These are phyloP conservation scores for Lentinula lateritia DNA, from an alignment of 768 basidiomycete species.

Conservation along the genomic window DNA sequence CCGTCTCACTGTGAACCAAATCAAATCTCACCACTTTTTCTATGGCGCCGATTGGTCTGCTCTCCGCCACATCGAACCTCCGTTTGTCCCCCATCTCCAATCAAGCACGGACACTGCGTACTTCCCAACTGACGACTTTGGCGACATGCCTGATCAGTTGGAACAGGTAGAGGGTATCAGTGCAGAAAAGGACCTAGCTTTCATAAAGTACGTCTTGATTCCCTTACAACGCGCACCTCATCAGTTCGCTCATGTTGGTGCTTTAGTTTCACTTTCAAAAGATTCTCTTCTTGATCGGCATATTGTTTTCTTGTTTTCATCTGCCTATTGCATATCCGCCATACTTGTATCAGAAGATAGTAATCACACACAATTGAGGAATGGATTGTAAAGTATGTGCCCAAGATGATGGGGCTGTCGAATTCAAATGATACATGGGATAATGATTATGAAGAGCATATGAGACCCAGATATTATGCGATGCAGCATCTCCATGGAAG, in stretches of 20 bases:
- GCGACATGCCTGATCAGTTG: constrained; percentile 57
- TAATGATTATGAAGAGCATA: too few relatives aligned
- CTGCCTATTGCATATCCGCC: not conserved
- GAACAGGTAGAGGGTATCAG: constrained; percentile 57
- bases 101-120: constrained; percentile 93
- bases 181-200: constrained; percentile 64
- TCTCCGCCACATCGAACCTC: constrained; percentile 90
- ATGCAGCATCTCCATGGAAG: too few relatives aligned
- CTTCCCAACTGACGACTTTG: constrained; percentile 93
- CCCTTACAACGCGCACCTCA: not conserved
- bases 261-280: constrained; percentile 79
- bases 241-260: constrained; percentile 3
- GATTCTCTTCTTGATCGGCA: constrained; percentile 29
- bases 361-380: not conserved
- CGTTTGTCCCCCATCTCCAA: constrained; percentile 90
- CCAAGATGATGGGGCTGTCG: too few relatives aligned
- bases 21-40: constrained; percentile 93
- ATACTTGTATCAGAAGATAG: constrained; percentile 1
- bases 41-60: constrained; percentile 92
- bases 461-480: too few relatives aligned
- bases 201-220: constrained; percentile 45
- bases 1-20: constrained; percentile 75
- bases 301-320: not conserved
- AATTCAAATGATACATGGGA: too few relatives aligned
- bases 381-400: constrained; percentile 5